phyloP scores from a whole-genome alignment of 345 rosid genomes.

The Gossypium bickii region DNA sequence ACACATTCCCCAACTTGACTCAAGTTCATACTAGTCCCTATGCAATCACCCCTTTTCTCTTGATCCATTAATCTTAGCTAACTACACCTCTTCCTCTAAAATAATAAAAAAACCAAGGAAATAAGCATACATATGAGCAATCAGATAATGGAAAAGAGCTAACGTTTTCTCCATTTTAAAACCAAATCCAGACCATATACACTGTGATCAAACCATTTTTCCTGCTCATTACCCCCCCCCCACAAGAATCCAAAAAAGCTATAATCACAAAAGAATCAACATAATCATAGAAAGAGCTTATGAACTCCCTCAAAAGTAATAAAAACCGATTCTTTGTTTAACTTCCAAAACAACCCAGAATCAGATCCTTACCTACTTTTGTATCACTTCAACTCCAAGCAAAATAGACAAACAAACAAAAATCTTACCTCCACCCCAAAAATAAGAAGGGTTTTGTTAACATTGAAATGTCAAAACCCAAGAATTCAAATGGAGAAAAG shows the following conservation, averaged over 20 bases:
- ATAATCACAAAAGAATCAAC: constrained; percentile 1
- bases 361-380: constrained; percentile 20
- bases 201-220: neutral
- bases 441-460: constrained; percentile 3
- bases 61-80: constrained; percentile 34
- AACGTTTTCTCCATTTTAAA: constrained; percentile 6
- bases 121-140: neutral
- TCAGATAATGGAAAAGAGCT: neutral
- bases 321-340: constrained; percentile 14
- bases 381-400: constrained; percentile 22
- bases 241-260: neutral
- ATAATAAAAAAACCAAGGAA: constrained; percentile 8
- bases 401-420: neutral
- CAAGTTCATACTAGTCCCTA: constrained; percentile 15
- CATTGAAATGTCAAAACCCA: neutral
- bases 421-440: neutral
- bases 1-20: constrained; percentile 14
- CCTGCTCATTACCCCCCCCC: neutral
- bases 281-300: constrained; percentile 7
- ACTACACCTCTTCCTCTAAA: neutral
- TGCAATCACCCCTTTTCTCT: constrained; percentile 12
- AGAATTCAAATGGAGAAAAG: neutral
- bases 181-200: neutral
- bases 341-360: constrained; percentile 17
- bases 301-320: neutral